Percentiles rank a stretch among this genome's conserved stretches.
phyloP scores from a whole-genome alignment of 345 rosid species.

The Draba incana region DNA sequence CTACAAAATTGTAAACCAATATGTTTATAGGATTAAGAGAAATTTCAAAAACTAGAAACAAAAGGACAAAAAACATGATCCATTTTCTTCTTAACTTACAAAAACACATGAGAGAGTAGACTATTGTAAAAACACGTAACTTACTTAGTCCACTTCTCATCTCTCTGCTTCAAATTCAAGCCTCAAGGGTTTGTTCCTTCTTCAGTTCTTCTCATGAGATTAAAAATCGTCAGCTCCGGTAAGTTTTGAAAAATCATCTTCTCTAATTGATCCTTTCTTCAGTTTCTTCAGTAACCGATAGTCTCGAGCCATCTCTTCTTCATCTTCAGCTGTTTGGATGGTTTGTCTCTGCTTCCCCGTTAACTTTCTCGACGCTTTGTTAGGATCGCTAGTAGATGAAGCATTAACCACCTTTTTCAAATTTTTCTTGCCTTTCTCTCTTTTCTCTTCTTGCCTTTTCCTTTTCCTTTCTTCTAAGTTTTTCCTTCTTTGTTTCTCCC shows the following conservation, averaged over 20 bases:
- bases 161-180: conserved; percentile 1
- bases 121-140: too few species aligned
- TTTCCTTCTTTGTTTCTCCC: conserved; percentile 84
- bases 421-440: conserved; percentile 6
- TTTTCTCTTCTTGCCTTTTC: conserved; percentile 48
- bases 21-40: too few species aligned
- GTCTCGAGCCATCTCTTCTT: conserved; percentile 67
- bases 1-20: too few species aligned
- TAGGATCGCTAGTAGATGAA: neutral
- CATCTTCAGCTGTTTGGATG: conserved; percentile 74
- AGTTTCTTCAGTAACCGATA: conserved; percentile 67
- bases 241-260: conserved; percentile 69
- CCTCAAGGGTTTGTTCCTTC: conserved; percentile 7
- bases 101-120: too few species aligned
- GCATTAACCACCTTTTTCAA: conserved; percentile 32
- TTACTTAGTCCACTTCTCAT: neutral
- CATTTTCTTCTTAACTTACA: neutral
- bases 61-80: neutral
- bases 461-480: conserved; percentile 61
- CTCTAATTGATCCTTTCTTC: conserved; percentile 69
- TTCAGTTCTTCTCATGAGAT: conserved; percentile 42
- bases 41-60: neutral
- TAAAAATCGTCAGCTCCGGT: conserved; percentile 70
- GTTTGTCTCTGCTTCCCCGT: conserved; percentile 88
- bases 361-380: conserved; percentile 51